Evolutionary conservation across 2,329 filamentous ascomycete species (phyloP).

Genomic region (Hymenoscyphus fraxineus): DNA sequence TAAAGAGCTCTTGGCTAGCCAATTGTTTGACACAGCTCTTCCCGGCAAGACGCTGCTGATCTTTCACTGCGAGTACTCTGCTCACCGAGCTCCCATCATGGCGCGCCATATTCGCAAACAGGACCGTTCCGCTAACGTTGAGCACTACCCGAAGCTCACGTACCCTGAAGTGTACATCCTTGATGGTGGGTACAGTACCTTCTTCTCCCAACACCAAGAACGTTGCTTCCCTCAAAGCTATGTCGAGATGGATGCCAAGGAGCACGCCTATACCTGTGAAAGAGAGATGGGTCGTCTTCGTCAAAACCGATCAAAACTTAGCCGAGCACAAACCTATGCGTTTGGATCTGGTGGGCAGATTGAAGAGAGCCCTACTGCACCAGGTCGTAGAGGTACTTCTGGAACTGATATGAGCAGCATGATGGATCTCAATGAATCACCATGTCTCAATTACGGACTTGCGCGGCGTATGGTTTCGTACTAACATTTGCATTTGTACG

Average conservation of each 20-base stretch:
- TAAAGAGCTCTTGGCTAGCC: conserved; percentile 77
- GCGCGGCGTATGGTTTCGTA: conserved; percentile 63
- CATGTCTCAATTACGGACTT: conserved; percentile 44
- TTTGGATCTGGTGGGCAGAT: conserved; percentile 70
- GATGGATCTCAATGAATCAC: conserved; percentile 35
- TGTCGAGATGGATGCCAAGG: conserved; percentile 91
- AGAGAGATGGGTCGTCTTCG: conserved; percentile 91
- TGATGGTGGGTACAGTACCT: conserved; percentile 91
- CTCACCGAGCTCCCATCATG: conserved; percentile 93
- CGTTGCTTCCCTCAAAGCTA: conserved; percentile 94
- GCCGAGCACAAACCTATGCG: conserved; percentile 88
- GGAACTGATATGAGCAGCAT: conserved; percentile 37
- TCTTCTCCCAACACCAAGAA: conserved; percentile 73
- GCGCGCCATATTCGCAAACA: conserved; percentile 87
- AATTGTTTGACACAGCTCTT: conserved; percentile 68
- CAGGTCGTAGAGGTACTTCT: conserved; percentile 28
- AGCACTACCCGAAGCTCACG: conserved; percentile 82
- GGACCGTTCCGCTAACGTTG: conserved; percentile 80
- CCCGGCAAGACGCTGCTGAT: conserved; percentile 75
- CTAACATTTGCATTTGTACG: conserved; percentile 38
- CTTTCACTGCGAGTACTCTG: conserved; percentile 98
- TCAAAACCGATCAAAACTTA: conserved; percentile 75
- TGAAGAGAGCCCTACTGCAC: conserved; percentile 56
- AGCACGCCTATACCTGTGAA: conserved; percentile 90
- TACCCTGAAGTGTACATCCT: conserved; percentile 97